These are phyloP conservation scores for Geotrichum cucujoidarum DNA, from an alignment of 1,139 yeast species.

Conservation along the genomic window DNA sequence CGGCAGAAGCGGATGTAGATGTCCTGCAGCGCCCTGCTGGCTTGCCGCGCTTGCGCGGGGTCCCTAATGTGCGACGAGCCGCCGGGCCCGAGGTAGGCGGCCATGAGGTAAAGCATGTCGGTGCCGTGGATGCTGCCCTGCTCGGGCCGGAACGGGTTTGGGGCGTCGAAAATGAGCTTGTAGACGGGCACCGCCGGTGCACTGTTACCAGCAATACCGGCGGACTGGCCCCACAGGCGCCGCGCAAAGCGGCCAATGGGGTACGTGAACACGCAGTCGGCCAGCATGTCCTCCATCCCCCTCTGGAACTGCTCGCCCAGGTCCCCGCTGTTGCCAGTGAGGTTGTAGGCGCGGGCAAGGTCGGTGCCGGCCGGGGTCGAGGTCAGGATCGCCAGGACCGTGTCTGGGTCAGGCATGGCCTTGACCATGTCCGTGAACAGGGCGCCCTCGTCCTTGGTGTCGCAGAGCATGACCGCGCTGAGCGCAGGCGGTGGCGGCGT, in stretches of 20 bases:
- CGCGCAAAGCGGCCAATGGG: conserved; percentile 12
- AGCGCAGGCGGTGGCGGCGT: conserved; percentile 13
- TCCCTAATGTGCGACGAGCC: not conserved
- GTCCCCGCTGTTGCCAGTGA: not conserved
- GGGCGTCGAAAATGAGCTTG: conserved; percentile 14
- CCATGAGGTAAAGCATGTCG: conserved; percentile 18
- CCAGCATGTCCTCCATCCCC: conserved; percentile 13
- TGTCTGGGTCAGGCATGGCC: not conserved
- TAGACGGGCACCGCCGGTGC: too few relatives aligned
- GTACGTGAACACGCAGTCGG: conserved; percentile 16
- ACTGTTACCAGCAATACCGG: conserved; percentile 2
- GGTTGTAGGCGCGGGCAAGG: conserved; percentile 1
- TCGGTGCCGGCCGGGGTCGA: not conserved
- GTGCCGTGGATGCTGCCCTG: conserved; percentile 18
- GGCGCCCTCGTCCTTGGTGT: conserved; percentile 19
- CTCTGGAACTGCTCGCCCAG: not conserved
- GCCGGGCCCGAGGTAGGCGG: conserved; percentile 9
- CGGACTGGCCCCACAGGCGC: not conserved
- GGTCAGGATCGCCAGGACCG: not conserved
- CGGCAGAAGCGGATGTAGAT: conserved; percentile 9
- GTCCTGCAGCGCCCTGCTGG: conserved; percentile 12
- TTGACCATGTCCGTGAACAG: conserved; percentile 7
- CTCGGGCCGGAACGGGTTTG: conserved; percentile 14
- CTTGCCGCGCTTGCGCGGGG: not conserved
- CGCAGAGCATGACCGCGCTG: conserved; percentile 21